Conservation (phyloP, 2,329 filamentous ascomycete genomes). For the Peltaster fructicola region DNA sequence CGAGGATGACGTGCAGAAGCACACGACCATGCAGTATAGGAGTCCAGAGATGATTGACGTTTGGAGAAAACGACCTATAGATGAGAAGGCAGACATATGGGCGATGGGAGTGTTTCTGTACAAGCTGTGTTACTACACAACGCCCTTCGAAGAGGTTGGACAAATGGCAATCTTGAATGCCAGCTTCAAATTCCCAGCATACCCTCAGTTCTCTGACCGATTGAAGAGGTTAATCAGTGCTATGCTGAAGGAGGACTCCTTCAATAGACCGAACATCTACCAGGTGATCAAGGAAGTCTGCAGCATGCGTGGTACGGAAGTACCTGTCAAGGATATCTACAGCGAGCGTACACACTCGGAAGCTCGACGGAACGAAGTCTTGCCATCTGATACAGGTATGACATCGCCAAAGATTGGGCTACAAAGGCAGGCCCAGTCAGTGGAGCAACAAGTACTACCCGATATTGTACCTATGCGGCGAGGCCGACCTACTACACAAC, state of each 20-base stretch:
- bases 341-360: conserved; percentile 44
- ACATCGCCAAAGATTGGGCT: conserved; percentile 42
- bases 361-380: conserved; percentile 38
- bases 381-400: conserved; percentile 36
- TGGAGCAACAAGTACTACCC: conserved; percentile 57
- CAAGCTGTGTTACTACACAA: conserved; percentile 98
- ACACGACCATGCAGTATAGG: conserved; percentile 92
- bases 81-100: conserved; percentile 99
- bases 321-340: conserved; percentile 66
- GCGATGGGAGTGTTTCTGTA: conserved; percentile 87
- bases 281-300: conserved; percentile 78
- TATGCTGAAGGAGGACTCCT: conserved; percentile 76
- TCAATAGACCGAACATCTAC: conserved; percentile 76
- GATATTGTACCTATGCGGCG: conserved; percentile 89
- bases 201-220: conserved; percentile 77
- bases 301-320: conserved; percentile 65
- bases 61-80: conserved; percentile 86
- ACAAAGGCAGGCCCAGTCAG: conserved; percentile 58
- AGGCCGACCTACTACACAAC: conserved; percentile 47
- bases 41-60: conserved; percentile 99
- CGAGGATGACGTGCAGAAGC: conserved; percentile 91
- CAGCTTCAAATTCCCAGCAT: conserved; percentile 75
- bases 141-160: conserved; percentile 92
- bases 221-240: conserved; percentile 80
- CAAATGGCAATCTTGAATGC: conserved; percentile 96